Percentiles rank a stretch among this genome's conserved stretches.
These are phyloP conservation scores for Xylariaceae sp. DNA, from an alignment of 2,329 filamentous ascomycete genomes.

Conservation along the genomic window DNA sequence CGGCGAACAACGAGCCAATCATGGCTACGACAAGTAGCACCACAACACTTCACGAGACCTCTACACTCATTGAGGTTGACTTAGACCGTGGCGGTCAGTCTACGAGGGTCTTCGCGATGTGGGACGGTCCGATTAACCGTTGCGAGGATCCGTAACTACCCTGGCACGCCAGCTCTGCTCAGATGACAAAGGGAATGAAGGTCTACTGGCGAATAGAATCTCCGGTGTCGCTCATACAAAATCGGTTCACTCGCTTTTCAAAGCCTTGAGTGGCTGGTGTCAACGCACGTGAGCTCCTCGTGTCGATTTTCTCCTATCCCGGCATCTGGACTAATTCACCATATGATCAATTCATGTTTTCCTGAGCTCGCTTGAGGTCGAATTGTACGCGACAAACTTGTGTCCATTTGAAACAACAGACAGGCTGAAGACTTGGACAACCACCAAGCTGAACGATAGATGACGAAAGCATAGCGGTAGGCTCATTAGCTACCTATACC, in stretches of 20 bases:
- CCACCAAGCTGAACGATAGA: constrained; percentile 15
- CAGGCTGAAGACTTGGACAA: background rate
- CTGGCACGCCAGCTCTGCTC: background rate
- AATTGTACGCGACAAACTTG: background rate
- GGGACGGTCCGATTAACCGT: constrained; percentile 22
- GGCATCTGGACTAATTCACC: no score
- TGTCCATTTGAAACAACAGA: no score
- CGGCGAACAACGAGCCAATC: constrained; percentile 15
- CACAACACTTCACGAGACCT: constrained; percentile 13
- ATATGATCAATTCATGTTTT: background rate
- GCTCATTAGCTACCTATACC: constrained; percentile 2
- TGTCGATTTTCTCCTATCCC: no score
- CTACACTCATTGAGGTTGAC: constrained; percentile 16
- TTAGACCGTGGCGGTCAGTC: constrained; percentile 13
- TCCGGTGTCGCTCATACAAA: constrained; percentile 19
- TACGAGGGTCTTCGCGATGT: constrained; percentile 14
- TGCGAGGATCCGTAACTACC: constrained; percentile 8
- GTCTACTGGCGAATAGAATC: constrained; percentile 5
- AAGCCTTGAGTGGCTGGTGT: constrained; percentile 8
- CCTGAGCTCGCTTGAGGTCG: background rate
- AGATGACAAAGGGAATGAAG: constrained; percentile 6
- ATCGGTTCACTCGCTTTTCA: background rate
- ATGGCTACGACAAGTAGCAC: background rate
- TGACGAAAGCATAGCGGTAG: constrained; percentile 20
- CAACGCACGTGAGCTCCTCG: constrained; percentile 18